Evolutionary conservation across 768 basidiomycete genomes (phyloP).

Genomic region (Leccinum disarticulatum): DNA sequence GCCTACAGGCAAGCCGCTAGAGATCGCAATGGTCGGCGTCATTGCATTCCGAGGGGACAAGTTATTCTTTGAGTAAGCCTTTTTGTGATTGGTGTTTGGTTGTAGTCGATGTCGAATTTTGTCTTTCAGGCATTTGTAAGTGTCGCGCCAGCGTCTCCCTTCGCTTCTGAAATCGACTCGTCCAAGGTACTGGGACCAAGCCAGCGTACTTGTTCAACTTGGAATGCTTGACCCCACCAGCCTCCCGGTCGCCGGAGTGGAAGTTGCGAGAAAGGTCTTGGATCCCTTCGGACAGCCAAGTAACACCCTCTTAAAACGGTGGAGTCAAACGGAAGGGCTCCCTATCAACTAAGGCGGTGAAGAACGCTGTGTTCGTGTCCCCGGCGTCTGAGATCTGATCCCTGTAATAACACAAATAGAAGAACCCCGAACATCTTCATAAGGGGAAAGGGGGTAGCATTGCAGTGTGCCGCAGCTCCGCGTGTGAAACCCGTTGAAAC

Average conservation of each 20-base stretch:
- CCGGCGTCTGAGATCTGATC: not conserved
- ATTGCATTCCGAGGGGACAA: conserved; percentile 51
- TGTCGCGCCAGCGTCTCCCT: not conserved
- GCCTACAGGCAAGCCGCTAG: conserved; percentile 39
- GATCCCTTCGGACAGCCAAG: conserved; percentile 43
- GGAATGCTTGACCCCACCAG: conserved; percentile 33
- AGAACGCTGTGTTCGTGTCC: not conserved
- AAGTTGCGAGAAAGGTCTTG: conserved; percentile 40
- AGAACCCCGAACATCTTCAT: no score
- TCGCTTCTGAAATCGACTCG: not conserved
- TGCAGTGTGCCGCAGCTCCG: conserved; percentile 1
- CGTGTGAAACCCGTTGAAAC: conserved; percentile 19
- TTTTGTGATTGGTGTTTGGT: not conserved
- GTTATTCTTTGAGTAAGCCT: conserved; percentile 43
- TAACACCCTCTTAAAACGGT: conserved; percentile 37
- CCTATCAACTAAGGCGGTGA: conserved; percentile 20
- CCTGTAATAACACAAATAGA: not conserved
- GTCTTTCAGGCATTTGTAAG: conserved; percentile 20
- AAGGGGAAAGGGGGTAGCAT: not conserved
- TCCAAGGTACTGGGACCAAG: conserved; percentile 49
- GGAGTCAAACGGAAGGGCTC: conserved; percentile 39
- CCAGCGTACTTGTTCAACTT: conserved; percentile 45
- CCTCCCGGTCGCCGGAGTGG: conserved; percentile 42
- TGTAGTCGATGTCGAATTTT: not conserved
- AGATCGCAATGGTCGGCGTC: conserved; percentile 44